Conservation (phyloP, 2,329 filamentous ascomycete species). For the Lachnellula cervina region DNA sequence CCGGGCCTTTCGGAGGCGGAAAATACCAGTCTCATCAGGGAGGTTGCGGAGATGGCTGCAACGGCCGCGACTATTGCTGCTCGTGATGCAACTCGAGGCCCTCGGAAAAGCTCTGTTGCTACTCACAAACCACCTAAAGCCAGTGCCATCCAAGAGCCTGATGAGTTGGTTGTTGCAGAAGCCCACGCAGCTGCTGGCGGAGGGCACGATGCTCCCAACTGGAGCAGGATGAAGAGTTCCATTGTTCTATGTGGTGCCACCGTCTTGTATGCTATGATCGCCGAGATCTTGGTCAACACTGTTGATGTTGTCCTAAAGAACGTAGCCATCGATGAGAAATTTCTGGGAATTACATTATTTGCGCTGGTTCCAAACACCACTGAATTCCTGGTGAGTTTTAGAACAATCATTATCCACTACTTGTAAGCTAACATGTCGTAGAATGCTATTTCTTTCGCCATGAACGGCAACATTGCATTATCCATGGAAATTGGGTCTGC, state of each 20-base stretch:
- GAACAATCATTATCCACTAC: background rate
- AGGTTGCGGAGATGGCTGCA: conserved; percentile 90
- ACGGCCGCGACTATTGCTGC: conserved; percentile 85
- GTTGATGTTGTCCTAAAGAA: conserved; percentile 93
- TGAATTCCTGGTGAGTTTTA: conserved; percentile 74
- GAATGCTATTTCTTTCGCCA: conserved; percentile 98
- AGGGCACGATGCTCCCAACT: conserved; percentile 97
- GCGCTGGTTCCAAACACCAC: conserved; percentile 97
- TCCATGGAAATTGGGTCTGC: conserved; percentile 99
- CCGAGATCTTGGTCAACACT: conserved; percentile 93
- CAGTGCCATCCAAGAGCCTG: conserved; percentile 31
- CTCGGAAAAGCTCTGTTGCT: conserved; percentile 45
- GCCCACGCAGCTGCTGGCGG: conserved; percentile 46
- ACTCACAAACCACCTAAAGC: conserved; percentile 31
- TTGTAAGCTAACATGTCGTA: conserved; percentile 18
- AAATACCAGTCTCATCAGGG: conserved; percentile 73
- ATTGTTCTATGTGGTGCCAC: conserved; percentile 87
- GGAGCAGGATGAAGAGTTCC: conserved; percentile 86
- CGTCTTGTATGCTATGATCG: conserved; percentile 90
- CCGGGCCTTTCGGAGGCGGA: conserved; percentile 76
- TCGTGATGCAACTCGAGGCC: conserved; percentile 60
- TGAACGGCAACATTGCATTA: conserved; percentile 98
- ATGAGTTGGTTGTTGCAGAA: conserved; percentile 21
- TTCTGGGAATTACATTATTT: conserved; percentile 93
- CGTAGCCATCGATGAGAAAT: conserved; percentile 92